Evolutionary conservation across 805 yeast species (phyloP).

Genomic region (Yarrowia divulgata): DNA sequence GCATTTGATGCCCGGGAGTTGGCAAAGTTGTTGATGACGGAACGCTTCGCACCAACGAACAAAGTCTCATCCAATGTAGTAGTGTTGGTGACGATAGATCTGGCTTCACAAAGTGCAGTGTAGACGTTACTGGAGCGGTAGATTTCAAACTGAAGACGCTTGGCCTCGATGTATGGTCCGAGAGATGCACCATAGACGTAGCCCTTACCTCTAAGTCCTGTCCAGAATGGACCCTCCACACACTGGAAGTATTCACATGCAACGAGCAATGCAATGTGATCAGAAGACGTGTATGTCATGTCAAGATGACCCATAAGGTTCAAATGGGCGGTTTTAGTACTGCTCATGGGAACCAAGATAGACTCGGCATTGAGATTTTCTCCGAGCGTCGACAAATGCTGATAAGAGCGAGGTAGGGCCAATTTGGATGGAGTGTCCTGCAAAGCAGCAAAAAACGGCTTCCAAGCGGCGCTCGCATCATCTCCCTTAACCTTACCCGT

Average conservation of each 20-base stretch:
- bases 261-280: slow-evolving; percentile 71
- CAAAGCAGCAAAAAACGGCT: background rate
- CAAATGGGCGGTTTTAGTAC: slow-evolving; percentile 81
- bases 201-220: slow-evolving; percentile 93
- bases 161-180: slow-evolving; percentile 65
- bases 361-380: slow-evolving; percentile 60
- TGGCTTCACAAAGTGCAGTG: slow-evolving; percentile 63
- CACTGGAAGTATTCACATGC: slow-evolving; percentile 80
- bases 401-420: slow-evolving; percentile 54
- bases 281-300: slow-evolving; percentile 60
- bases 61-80: slow-evolving; percentile 62
- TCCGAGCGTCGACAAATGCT: slow-evolving; percentile 66
- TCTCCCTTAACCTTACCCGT: slow-evolving; percentile 65
- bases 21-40: slow-evolving; percentile 78
- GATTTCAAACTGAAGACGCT: slow-evolving; percentile 68
- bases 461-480: slow-evolving; percentile 40
- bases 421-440: slow-evolving; percentile 9
- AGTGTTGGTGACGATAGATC: slow-evolving; percentile 67
- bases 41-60: slow-evolving; percentile 76
- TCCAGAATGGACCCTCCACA: slow-evolving; percentile 97
- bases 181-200: slow-evolving; percentile 87
- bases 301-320: slow-evolving; percentile 67
- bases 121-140: slow-evolving; percentile 80
- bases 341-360: slow-evolving; percentile 73
- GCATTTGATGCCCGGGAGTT: slow-evolving; percentile 54